Conservation (phyloP, 768 basidiomycete genomes). For the Kwoniella bestiolae region DNA sequence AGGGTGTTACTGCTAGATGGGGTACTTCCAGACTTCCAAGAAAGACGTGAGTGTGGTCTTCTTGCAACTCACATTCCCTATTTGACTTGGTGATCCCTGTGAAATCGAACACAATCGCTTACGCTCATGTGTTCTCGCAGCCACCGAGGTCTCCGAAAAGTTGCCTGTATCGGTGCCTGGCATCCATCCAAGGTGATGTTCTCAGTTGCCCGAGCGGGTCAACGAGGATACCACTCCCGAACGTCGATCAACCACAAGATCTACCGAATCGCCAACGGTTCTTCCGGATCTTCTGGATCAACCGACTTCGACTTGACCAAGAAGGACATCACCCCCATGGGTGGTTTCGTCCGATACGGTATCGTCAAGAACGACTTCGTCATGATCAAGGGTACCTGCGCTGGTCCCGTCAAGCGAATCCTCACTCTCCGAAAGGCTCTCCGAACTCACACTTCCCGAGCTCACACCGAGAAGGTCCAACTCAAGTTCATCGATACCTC, state of each 20-base stretch:
- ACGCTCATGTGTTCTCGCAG: too few relatives aligned
- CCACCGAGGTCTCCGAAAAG: slow-evolving; percentile 99
- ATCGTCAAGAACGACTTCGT: slow-evolving; percentile 98
- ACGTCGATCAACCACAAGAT: slow-evolving; percentile 49
- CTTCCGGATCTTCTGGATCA: slow-evolving; percentile 80
- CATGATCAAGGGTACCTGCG: slow-evolving; percentile 92
- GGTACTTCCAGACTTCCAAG: slow-evolving; percentile 98
- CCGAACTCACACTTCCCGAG: slow-evolving; percentile 80
- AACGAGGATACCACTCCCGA: slow-evolving; percentile 72
- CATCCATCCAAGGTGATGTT: slow-evolving; percentile 88
- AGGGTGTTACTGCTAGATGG: slow-evolving; percentile 99
- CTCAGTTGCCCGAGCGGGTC: slow-evolving; percentile 99
- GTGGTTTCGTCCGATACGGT: slow-evolving; percentile 99
- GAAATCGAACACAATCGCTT: too few relatives aligned
- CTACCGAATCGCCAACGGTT: slow-evolving; percentile 85
- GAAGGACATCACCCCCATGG: slow-evolving; percentile 82
- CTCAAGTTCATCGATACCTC: slow-evolving; percentile 98
- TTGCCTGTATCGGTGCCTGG: slow-evolving; percentile 66
- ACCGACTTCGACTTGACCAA: slow-evolving; percentile 82
- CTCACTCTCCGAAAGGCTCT: slow-evolving; percentile 96
- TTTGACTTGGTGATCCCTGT: too few relatives aligned
- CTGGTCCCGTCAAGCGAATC: slow-evolving; percentile 97
- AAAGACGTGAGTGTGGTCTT: slow-evolving; percentile 65
- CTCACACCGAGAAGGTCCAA: slow-evolving; percentile 95
- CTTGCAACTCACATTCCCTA: too few relatives aligned